Conservation (phyloP, 208 protist genomes). For the Lotmaria passim region DNA sequence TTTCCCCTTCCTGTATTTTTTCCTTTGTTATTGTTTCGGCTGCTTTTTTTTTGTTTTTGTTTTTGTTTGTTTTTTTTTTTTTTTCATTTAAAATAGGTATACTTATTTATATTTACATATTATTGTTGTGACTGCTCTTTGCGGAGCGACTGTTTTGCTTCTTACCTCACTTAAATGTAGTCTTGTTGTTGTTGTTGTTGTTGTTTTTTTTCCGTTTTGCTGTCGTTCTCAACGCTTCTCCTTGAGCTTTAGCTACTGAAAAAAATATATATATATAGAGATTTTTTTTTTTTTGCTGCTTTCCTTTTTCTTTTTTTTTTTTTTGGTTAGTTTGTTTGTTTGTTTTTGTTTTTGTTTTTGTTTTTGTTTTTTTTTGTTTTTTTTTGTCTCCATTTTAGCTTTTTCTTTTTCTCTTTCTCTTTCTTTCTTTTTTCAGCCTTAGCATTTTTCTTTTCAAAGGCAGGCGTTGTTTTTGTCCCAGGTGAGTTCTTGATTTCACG, state of each 20-base stretch:
- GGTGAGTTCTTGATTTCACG: too few species aligned
- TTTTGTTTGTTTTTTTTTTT: conserved; percentile 17
- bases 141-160: too few species aligned
- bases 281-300: too few species aligned
- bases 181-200: too few species aligned
- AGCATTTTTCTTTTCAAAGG: not conserved
- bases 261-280: too few species aligned
- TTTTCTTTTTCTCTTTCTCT: not conserved
- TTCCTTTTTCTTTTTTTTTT: conserved; percentile 5
- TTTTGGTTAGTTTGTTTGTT: conserved; percentile 12
- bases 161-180: too few species aligned
- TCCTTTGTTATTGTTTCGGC: not conserved
- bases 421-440: not conserved
- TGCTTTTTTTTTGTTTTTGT: conserved; percentile 16
- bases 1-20: not conserved
- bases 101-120: not conserved
- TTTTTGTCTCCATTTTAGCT: not conserved
- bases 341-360: conserved; percentile 1
- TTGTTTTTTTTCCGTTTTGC: too few species aligned
- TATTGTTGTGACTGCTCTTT: conserved; percentile 9
- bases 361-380: not conserved
- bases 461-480: conserved; percentile 3
- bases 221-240: too few species aligned
- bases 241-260: too few species aligned
- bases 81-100: not conserved